Percentiles rank a stretch among this genome's conserved stretches.
Conservation (phyloP, 2,329 filamentous ascomycete species). For the Colletotrichum horii region DNA sequence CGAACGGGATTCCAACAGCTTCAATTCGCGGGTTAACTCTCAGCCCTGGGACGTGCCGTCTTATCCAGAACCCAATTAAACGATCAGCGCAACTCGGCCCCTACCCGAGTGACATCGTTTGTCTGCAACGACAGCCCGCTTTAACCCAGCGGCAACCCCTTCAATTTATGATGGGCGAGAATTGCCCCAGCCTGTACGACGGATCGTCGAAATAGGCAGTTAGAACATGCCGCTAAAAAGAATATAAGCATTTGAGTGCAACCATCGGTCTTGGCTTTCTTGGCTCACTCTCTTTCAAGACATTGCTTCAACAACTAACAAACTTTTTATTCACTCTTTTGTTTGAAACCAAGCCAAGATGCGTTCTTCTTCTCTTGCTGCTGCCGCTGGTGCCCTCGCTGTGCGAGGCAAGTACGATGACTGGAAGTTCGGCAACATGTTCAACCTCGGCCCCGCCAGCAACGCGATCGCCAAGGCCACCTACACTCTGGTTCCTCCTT, state of each 20-base stretch:
- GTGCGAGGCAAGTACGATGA: slow-evolving; percentile 2
- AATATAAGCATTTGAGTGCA: neutral
- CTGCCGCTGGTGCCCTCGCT: neutral
- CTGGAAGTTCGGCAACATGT: slow-evolving; percentile 12
- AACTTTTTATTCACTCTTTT: neutral
- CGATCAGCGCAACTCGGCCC: neutral
- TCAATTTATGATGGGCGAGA: neutral
- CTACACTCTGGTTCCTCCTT: neutral
- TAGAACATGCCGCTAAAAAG: neutral
- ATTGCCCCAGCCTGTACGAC: neutral
- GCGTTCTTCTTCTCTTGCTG: neutral
- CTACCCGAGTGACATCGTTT: neutral
- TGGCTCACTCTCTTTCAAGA: neutral
- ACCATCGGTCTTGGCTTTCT: neutral
- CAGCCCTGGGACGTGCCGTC: neutral
- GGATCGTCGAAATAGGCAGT: neutral
- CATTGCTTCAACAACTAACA: neutral
- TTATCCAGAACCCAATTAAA: neutral
- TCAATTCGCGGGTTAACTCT: neutral
- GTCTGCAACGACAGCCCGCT: neutral
- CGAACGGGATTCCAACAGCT: neutral
- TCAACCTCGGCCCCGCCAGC: neutral
- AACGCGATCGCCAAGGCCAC: neutral
- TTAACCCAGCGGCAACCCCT: neutral
- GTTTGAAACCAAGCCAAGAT: neutral